Evolutionary conservation across 805 yeast species (phyloP).

Genomic region (Geotrichum ghanense): DNA sequence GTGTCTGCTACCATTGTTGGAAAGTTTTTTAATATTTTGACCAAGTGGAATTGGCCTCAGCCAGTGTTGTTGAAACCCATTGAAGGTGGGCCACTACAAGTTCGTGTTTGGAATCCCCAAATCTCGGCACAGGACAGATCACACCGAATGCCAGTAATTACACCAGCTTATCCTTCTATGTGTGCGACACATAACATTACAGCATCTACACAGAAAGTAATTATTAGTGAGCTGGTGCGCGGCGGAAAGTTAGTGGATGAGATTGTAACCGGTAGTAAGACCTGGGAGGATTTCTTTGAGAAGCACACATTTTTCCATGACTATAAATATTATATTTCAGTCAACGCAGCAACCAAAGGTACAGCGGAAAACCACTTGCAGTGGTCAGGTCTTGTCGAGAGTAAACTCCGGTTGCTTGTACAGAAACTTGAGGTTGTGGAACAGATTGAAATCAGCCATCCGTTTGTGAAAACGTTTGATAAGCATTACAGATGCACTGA

Average conservation of each 20-base stretch:
- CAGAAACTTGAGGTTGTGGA: constrained; percentile 68
- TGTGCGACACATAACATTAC: constrained; percentile 97
- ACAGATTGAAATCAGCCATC: constrained; percentile 79
- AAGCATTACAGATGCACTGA: constrained; percentile 38
- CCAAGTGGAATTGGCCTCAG: constrained; percentile 97
- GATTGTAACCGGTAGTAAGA: constrained; percentile 47
- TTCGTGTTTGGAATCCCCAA: constrained; percentile 93
- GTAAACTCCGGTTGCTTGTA: constrained; percentile 70
- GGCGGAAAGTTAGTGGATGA: constrained; percentile 64
- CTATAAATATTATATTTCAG: constrained; percentile 78
- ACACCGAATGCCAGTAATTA: constrained; percentile 94
- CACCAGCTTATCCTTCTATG: constrained; percentile 98
- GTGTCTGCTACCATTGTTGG: constrained; percentile 85
- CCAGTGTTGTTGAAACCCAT: constrained; percentile 87
- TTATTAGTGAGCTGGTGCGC: constrained; percentile 65
- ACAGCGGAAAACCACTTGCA: constrained; percentile 71
- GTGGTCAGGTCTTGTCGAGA: constrained; percentile 91
- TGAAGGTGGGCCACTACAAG: constrained; percentile 95
- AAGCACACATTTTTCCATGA: constrained; percentile 74
- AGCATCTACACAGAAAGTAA: constrained; percentile 73
- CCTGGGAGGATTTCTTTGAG: constrained; percentile 66
- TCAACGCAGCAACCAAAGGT: constrained; percentile 66
- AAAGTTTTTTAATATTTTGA: constrained; percentile 74
- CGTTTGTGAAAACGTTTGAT: constrained; percentile 70
- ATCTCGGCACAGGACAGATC: constrained; percentile 79